Base-by-base conservation (phyloP, 495 filamentous ascomycete species). In the Sabuloglossum arenarium region DNA sequence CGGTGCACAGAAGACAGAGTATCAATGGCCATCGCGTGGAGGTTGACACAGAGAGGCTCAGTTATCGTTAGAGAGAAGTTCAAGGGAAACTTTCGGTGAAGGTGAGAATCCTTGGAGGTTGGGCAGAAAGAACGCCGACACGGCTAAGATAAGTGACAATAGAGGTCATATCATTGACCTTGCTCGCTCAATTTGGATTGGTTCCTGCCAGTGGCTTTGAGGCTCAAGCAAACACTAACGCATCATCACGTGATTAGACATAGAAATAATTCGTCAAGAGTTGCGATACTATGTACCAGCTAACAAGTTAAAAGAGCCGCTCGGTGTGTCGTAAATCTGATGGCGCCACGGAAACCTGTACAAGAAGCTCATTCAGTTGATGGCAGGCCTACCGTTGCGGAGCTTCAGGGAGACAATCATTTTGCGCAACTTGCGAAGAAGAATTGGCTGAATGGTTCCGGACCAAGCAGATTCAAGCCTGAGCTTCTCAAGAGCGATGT, bases 401-500 rank as follows among this genome's bases (percentile, higher is more conserved):
- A 71, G 66, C 58, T 89, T 52, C 80, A 85, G 60, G 84, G 82
- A 60, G 85, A 90, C 64, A 84, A 76, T 66, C 75, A 80, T 62
- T 94, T 88, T 75, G 82, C 84, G 62, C 78, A 82, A 63, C 72
- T 94, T 58, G 93, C 91, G 55, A 77, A 81, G 60, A 78, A 82
- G 62, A 75, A 93, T 68, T 99, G 91, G 91, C 72, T 90, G 57
- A 81, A 80, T 66, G 67, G 68, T 4, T 66, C 70, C 10, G 84
- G 83, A 65, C 69, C 79, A 59, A 69, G 68, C 58, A 93, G 84
- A 71, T 82, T 86, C 63, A 91, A 86, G 72, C 79, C 81, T 37
- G 85, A 93, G 58, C 79, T 89, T 55, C 71, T 97, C 61, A 91
- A 94, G 70, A 75, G 77, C 60, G 85, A 90, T 60, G 81, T 99